A percentile compares a stretch with the other conserved stretches of the same genome.
Evolutionary conservation across 1,284 basidiomycete genomes (phyloP).

Genomic region (Vanrija humicola): DNA sequence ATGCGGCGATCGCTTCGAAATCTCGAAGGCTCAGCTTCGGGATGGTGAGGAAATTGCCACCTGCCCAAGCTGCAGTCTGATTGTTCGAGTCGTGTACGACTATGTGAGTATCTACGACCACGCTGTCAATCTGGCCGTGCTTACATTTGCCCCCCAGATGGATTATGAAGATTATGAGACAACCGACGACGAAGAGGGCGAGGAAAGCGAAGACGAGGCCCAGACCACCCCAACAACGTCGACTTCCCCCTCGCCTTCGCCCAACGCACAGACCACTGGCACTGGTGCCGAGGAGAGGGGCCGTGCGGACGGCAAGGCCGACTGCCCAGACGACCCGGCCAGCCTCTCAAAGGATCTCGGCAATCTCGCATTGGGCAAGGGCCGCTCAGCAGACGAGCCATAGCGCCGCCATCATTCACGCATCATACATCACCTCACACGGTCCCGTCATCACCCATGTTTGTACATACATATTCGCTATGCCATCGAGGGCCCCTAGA

Average conservation of each 20-base stretch:
- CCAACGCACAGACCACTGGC: not conserved
- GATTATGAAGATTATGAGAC: slow-evolving; percentile 50
- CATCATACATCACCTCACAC: not conserved
- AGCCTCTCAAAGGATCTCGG: too few relatives aligned
- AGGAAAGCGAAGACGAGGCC: slow-evolving; percentile 17
- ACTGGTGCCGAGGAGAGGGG: not conserved
- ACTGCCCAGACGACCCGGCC: too few relatives aligned
- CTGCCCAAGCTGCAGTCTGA: slow-evolving; percentile 91
- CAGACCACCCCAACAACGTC: not conserved
- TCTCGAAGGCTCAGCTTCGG: slow-evolving; percentile 77
- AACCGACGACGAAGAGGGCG: slow-evolving; percentile 38
- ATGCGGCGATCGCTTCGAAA: slow-evolving; percentile 97
- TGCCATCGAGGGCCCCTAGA: too few relatives aligned
- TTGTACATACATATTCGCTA: too few relatives aligned
- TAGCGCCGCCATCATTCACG: not conserved
- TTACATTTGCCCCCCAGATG: slow-evolving; percentile 27
- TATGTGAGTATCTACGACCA: slow-evolving; percentile 61
- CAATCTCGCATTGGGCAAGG: not conserved
- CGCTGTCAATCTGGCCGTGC: not conserved
- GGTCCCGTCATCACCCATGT: not conserved
- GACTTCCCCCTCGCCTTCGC: not conserved
- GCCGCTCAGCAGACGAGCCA: not conserved
- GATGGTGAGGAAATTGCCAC: slow-evolving; percentile 94
- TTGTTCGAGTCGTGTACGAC: slow-evolving; percentile 92
- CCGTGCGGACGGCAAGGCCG: not conserved